A percentile compares a stretch with the other conserved stretches of the same genome.
These are phyloP conservation scores for Tubosaeta brunneosetosa DNA, from an alignment of 768 basidiomycete species.

Conservation along the genomic window DNA sequence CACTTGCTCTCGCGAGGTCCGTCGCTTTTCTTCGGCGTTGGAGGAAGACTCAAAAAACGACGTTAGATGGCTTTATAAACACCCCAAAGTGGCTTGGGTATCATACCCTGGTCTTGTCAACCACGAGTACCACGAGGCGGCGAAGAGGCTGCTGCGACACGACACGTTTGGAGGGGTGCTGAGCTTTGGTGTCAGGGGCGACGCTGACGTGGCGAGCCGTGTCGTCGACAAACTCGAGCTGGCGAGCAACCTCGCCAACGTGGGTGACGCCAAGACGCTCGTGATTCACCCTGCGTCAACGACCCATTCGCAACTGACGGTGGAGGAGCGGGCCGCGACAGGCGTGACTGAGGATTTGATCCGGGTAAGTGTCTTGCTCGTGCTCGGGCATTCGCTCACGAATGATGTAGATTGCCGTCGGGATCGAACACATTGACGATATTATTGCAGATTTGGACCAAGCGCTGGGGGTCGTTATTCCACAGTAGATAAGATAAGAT, in stretches of 20 bases:
- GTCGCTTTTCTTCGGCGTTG: not conserved
- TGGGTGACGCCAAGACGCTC: slow-evolving; percentile 62
- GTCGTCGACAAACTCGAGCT: slow-evolving; percentile 69
- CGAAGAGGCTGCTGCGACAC: slow-evolving; percentile 8
- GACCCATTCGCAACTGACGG: slow-evolving; percentile 66
- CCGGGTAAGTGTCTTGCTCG: slow-evolving; percentile 38
- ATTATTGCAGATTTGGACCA: slow-evolving; percentile 15
- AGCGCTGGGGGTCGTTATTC: slow-evolving; percentile 1
- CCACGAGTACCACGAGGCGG: slow-evolving; percentile 11
- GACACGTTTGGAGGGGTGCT: slow-evolving; percentile 12
- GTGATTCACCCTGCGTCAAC: slow-evolving; percentile 76
- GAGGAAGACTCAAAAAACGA: not conserved
- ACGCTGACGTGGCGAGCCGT: slow-evolving; percentile 44
- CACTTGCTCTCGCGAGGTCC: slow-evolving; percentile 58
- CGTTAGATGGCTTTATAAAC: slow-evolving; percentile 9
- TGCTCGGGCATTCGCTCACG: not conserved
- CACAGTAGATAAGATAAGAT: not conserved
- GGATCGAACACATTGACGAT: slow-evolving; percentile 16
- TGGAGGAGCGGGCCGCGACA: slow-evolving; percentile 55
- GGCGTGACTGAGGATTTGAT: slow-evolving; percentile 77
- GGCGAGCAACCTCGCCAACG: slow-evolving; percentile 72
- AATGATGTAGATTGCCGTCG: slow-evolving; percentile 9
- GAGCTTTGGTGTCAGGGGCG: slow-evolving; percentile 10
- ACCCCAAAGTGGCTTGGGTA: slow-evolving; percentile 14
- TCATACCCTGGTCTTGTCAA: slow-evolving; percentile 11